phyloP scores from a whole-genome alignment of 768 basidiomycete species.

The Auricularia cornea region DNA sequence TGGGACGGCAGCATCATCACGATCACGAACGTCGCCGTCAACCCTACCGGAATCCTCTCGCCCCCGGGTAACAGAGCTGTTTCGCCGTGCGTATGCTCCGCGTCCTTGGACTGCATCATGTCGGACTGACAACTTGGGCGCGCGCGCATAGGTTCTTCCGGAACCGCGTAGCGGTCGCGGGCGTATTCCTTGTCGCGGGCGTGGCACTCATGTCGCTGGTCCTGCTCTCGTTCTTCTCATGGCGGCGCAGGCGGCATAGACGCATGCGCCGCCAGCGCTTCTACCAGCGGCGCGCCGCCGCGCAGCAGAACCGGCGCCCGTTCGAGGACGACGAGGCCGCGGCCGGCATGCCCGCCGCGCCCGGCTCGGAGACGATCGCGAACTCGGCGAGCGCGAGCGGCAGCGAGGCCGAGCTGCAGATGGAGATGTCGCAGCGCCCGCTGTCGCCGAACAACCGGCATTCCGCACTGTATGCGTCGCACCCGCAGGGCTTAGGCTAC shows the following conservation, averaged over 20 bases:
- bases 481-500: neutral
- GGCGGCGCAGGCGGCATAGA: conserved; percentile 56
- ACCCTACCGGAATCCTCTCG: conserved; percentile 4
- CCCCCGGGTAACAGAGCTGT: neutral
- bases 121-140: too few species aligned
- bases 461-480: neutral
- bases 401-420: neutral
- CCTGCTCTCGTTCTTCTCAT: conserved; percentile 62
- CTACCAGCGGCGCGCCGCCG: neutral
- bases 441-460: neutral
- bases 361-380: neutral
- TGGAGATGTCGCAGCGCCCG: neutral
- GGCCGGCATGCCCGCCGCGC: neutral
- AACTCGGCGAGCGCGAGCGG: neutral
- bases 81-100: neutral
- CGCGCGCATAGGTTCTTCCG: conserved; percentile 23
- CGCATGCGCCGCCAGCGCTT: conserved; percentile 19
- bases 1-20: conserved; percentile 2
- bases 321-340: neutral
- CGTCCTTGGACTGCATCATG: neutral
- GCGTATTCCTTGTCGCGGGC: conserved; percentile 32
- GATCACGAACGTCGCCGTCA: conserved; percentile 3
- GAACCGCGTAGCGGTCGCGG: conserved; percentile 35
- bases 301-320: neutral
- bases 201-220: conserved; percentile 45